Percentiles rank a stretch among this genome's conserved stretches.
These are phyloP conservation scores for Aspergillus indologenus DNA, from an alignment of 495 filamentous ascomycete genomes.

Conservation along the genomic window DNA sequence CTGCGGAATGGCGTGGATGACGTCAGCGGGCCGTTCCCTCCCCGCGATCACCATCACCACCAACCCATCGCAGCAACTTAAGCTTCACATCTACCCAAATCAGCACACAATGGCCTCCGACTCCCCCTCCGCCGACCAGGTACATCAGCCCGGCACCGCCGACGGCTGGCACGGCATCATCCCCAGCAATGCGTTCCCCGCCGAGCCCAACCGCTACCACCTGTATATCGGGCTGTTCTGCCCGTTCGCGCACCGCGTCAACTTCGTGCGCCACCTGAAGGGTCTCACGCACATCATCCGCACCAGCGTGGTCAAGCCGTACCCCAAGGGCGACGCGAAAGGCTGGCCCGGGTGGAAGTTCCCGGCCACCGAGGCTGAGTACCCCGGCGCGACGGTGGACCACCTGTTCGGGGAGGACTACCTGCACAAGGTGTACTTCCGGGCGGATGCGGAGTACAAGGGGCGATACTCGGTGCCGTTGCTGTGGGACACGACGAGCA, in stretches of 20 bases:
- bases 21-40: not conserved
- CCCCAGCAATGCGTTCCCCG: constrained; percentile 51
- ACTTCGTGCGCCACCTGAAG: constrained; percentile 64
- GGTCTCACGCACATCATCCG: constrained; percentile 70
- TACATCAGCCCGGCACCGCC: constrained; percentile 25
- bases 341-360: constrained; percentile 53
- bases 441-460: constrained; percentile 47
- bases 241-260: constrained; percentile 63
- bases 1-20: not conserved
- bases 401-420: constrained; percentile 47
- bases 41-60: too few species aligned
- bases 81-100: not conserved
- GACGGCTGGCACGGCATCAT: constrained; percentile 47
- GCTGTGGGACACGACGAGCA: constrained; percentile 53
- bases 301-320: constrained; percentile 68
- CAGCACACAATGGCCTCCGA: too few species aligned
- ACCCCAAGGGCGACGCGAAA: constrained; percentile 55
- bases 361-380: constrained; percentile 44
- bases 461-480: constrained; percentile 54
- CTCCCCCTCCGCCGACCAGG: not conserved
- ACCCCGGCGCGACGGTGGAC: constrained; percentile 51
- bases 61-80: too few species aligned
- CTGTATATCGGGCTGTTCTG: constrained; percentile 67
- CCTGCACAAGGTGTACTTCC: constrained; percentile 53
- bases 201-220: constrained; percentile 71